Conservation (phyloP, 805 yeast genomes). For the Kockiozyma suomiensis region DNA sequence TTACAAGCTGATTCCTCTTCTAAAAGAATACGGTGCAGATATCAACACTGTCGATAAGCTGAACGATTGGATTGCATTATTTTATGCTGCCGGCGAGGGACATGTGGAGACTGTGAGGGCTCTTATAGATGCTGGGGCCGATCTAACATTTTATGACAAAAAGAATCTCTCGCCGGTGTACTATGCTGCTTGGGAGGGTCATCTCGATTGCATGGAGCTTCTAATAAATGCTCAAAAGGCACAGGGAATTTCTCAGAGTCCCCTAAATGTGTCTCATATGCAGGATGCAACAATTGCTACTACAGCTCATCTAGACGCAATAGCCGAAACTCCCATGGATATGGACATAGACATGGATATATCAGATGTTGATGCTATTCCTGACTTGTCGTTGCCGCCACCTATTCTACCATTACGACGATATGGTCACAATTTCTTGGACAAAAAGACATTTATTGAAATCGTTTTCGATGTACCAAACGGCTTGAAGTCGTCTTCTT, state of each 20-base stretch:
- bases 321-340: not conserved
- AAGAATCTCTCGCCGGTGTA: constrained; percentile 79
- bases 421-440: constrained; percentile 94
- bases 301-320: not conserved
- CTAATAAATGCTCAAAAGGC: constrained; percentile 49
- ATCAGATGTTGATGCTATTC: constrained; percentile 68
- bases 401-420: constrained; percentile 92
- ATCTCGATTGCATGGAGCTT: constrained; percentile 74
- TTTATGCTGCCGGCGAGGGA: constrained; percentile 88
- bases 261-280: not conserved
- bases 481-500: constrained; percentile 38
- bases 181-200: constrained; percentile 94
- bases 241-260: not conserved
- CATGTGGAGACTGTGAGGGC: constrained; percentile 69
- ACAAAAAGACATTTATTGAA: constrained; percentile 83
- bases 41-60: constrained; percentile 80
- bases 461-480: constrained; percentile 59
- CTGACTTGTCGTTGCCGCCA: constrained; percentile 90
- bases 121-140: constrained; percentile 73
- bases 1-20: constrained; percentile 62
- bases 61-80: constrained; percentile 91
- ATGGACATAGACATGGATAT: constrained; percentile 22
- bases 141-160: constrained; percentile 68
- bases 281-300: not conserved
- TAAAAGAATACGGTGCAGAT: constrained; percentile 59